Conservation (phyloP, 805 yeast genomes). For the Wickerhamiella kurtzmanii region DNA sequence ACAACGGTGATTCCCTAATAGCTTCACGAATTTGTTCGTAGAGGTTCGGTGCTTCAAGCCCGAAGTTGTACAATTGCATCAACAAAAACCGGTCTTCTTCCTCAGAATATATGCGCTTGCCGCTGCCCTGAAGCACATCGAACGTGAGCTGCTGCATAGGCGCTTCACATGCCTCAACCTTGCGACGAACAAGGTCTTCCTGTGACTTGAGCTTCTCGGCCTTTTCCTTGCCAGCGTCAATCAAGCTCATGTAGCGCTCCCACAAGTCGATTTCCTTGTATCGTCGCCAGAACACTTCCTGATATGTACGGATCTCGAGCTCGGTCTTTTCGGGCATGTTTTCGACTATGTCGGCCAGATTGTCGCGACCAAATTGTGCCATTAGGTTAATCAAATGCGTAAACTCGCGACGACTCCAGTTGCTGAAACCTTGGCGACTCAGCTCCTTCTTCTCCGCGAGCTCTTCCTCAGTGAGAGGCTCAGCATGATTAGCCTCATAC, state of each 20-base stretch:
- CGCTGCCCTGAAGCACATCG: constrained; percentile 49
- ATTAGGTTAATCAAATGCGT: constrained; percentile 60
- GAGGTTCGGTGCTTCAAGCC: constrained; percentile 64
- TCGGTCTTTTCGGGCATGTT: constrained; percentile 72
- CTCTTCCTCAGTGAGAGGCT: constrained; percentile 65
- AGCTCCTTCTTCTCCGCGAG: constrained; percentile 54
- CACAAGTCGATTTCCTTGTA: constrained; percentile 74
- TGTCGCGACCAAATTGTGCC: constrained; percentile 71
- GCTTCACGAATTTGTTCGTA: constrained; percentile 68
- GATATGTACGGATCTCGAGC: constrained; percentile 69
- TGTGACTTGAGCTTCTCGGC: constrained; percentile 51
- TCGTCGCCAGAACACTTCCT: constrained; percentile 68
- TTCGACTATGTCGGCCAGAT: constrained; percentile 51
- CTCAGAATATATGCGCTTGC: constrained; percentile 54
- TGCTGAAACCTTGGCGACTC: constrained; percentile 53
- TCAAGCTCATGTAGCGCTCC: constrained; percentile 66
- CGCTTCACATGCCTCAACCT: constrained; percentile 51
- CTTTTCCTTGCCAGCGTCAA: constrained; percentile 83
- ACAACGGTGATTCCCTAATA: constrained; percentile 58
- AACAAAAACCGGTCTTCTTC: constrained; percentile 85
- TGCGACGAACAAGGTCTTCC: constrained; percentile 64
- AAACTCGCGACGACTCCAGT: constrained; percentile 84
- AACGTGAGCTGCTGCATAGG: constrained; percentile 72
- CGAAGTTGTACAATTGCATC: constrained; percentile 65
- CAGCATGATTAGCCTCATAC: constrained; percentile 58